These are phyloP conservation scores for Lojkania enalia DNA, from an alignment of 2,329 filamentous ascomycete genomes.

Conservation along the genomic window DNA sequence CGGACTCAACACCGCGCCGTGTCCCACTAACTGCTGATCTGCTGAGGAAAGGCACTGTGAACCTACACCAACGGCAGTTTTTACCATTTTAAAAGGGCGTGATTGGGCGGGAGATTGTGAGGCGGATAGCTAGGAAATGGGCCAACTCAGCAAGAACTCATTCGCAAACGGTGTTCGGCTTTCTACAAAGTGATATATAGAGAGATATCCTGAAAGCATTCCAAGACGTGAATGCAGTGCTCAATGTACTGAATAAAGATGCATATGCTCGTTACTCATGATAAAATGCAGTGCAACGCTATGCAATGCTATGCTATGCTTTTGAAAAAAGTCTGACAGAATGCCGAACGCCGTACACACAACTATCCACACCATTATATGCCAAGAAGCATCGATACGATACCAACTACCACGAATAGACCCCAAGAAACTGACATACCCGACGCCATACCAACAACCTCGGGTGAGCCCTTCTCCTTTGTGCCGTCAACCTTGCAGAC, in stretches of 20 bases:
- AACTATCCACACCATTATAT: slow-evolving; percentile 14
- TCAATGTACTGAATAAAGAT: not conserved
- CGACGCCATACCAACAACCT: slow-evolving; percentile 31
- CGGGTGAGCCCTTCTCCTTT: slow-evolving; percentile 36
- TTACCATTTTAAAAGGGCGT: no score
- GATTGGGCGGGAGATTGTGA: no score
- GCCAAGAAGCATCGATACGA: slow-evolving; percentile 24
- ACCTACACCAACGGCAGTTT: no score
- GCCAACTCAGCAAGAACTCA: no score
- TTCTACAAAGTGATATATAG: no score
- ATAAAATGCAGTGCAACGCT: not conserved
- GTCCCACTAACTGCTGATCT: no score
- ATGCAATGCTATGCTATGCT: slow-evolving; percentile 3
- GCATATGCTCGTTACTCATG: not conserved
- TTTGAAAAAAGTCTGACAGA: not conserved
- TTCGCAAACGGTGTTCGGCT: no score
- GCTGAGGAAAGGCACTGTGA: no score
- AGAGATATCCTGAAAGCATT: no score
- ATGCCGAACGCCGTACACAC: not conserved
- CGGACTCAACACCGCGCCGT: no score
- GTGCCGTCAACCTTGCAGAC: slow-evolving; percentile 46
- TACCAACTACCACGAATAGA: slow-evolving; percentile 25
- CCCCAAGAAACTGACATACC: slow-evolving; percentile 31
- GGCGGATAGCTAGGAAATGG: no score
- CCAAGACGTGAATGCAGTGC: not conserved